Evolutionary conservation across 352 stramenopile genomes (phyloP).

Genomic region (Pythium phragmiticola): DNA sequence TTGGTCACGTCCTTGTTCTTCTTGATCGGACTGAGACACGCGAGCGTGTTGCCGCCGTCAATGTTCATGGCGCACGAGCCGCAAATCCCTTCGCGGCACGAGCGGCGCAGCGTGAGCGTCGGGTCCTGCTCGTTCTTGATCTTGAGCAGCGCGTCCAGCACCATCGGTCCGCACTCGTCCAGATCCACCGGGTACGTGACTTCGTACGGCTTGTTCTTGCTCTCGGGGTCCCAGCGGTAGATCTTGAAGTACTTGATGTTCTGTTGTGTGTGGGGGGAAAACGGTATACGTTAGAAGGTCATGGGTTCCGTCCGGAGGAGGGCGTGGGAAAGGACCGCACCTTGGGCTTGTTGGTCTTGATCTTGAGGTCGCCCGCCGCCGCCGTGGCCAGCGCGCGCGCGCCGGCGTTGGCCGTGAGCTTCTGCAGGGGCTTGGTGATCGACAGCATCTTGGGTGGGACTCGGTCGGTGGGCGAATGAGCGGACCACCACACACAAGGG

Average conservation of each 20-base stretch:
- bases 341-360: conserved; percentile 72
- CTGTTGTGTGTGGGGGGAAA: conserved; percentile 32
- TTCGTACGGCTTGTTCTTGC: conserved; percentile 92
- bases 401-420: conserved; percentile 38
- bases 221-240: conserved; percentile 98
- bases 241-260: conserved; percentile 99
- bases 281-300: neutral
- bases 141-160: conserved; percentile 99
- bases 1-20: conserved; percentile 92
- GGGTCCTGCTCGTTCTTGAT: conserved; percentile 99
- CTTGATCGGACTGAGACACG: conserved; percentile 97
- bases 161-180: conserved; percentile 98
- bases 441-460: conserved; percentile 28
- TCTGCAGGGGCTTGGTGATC: conserved; percentile 26
- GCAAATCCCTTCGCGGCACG: conserved; percentile 99
- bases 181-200: conserved; percentile 97
- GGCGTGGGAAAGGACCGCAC: conserved; percentile 28
- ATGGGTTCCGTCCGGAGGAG: too few relatives aligned
- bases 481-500: conserved; percentile 24
- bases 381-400: conserved; percentile 58
- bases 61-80: conserved; percentile 99
- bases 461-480: conserved; percentile 26
- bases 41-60: conserved; percentile 97
- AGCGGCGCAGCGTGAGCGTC: conserved; percentile 97
- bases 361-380: conserved; percentile 66